Conservation (phyloP, 2,329 filamentous ascomycete species). For the Colletotrichum sojae region DNA sequence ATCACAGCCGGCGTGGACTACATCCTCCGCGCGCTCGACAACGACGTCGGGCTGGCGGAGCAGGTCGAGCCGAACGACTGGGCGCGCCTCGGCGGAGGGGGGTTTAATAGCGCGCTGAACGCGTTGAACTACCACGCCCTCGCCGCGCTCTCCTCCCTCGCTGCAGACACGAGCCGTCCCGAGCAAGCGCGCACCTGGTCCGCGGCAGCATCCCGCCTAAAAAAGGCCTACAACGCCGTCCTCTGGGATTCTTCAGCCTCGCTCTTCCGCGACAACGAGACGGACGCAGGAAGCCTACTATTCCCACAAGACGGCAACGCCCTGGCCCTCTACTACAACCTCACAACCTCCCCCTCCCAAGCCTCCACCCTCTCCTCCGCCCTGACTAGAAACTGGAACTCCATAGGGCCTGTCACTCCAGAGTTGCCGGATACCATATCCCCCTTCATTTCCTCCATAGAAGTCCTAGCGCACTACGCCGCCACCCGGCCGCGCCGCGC, state of each 20-base stretch:
- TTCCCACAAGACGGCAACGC: conserved; percentile 65
- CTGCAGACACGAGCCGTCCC: conserved; percentile 27
- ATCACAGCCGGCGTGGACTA: conserved; percentile 52
- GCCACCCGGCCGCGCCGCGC: conserved; percentile 44
- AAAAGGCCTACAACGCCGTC: conserved; percentile 57
- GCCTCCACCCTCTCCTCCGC: conserved; percentile 41
- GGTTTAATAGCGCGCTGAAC: conserved; percentile 50
- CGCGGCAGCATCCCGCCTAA: conserved; percentile 30
- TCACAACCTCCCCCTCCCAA: conserved; percentile 40
- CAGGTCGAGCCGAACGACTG: conserved; percentile 47
- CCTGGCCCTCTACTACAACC: conserved; percentile 56
- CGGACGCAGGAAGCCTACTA: conserved; percentile 53
- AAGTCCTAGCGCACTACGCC: conserved; percentile 51
- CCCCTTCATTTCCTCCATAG: conserved; percentile 52
- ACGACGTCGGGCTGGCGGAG: conserved; percentile 37
- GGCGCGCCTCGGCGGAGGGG: conserved; percentile 48
- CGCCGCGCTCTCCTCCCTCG: conserved; percentile 42
- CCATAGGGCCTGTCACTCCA: conserved; percentile 48
- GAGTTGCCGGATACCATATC: conserved; percentile 54
- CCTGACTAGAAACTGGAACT: conserved; percentile 46
- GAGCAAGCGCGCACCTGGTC: conserved; percentile 34
- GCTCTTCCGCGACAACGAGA: conserved; percentile 65
- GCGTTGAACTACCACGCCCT: conserved; percentile 50
- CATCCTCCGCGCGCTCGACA: conserved; percentile 38
- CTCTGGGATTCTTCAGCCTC: conserved; percentile 60